Base-by-base conservation (phyloP, 257 asterid genomes). In the Salvia hispanica region DNA sequence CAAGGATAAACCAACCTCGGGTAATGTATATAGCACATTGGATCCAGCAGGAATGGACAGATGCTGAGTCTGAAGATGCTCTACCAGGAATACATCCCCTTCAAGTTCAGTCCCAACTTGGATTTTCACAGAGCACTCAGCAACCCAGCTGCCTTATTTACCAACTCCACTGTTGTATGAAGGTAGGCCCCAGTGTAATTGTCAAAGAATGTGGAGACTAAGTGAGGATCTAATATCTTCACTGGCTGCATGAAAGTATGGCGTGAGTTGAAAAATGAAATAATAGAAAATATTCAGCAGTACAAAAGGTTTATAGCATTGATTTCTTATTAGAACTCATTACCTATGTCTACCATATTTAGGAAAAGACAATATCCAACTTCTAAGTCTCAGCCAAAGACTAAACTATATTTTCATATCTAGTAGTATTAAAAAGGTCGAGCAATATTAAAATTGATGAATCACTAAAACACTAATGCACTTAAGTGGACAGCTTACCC, bases 141-240 rank as follows among this genome's bases (percentile, higher is more conserved):
- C 92, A 64, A 66, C 84, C 65, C 15, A 56, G 40, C 82, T 72
- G 70, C 90, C 75, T 80, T 84, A 67, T 94, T 94, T 62, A 84
- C 91, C 77, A 94, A 81, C 73, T 84, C 97, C 21, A 85, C 28
- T 0, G 91, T 90, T 68, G 95, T 70, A 66, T 94, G 95, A 74
- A 94, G 85, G 76, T 90, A 94, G 6, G 78, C 84, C 76, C 95
- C 81, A 73, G 77, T 78, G 80, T 75, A 84, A 58, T 72, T 21
- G 58, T 90, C 99, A 73, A 81, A 88, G 75, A 94, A 90, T 40
- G 99, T 66, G 14, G 97, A 81, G 60, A 87, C 95, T 84, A 93
- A 81, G 86, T 94, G 97, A 61, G 99, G 97, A 79, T 94, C 97
- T 64, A 86, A 83, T 52, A 94, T 81, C 83, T 85, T 94, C 85